phyloP scores from a whole-genome alignment of 257 asterid species.

The Petunia axillaris region DNA sequence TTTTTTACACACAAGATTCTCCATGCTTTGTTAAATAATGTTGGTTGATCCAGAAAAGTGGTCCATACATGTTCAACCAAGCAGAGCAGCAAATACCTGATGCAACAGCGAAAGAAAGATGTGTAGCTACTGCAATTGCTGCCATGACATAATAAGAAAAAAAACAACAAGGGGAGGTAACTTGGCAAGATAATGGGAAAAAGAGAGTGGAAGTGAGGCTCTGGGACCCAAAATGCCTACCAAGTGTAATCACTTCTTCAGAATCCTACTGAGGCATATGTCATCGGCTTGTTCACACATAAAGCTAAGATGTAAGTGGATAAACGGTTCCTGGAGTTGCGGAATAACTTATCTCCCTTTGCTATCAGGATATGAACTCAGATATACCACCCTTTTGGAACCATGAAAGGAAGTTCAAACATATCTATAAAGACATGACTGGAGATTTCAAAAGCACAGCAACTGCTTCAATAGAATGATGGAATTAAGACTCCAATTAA shows the following conservation, averaged over 20 bases:
- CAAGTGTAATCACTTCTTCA: constrained; percentile 18
- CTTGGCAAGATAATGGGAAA: not conserved
- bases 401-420: not conserved
- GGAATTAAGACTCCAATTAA: not conserved
- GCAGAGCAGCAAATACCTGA: not conserved
- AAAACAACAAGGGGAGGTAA: not conserved
- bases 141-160: not conserved
- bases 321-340: not conserved
- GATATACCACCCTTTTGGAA: constrained; percentile 29
- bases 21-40: not conserved
- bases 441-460: not conserved
- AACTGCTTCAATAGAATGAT: constrained; percentile 2
- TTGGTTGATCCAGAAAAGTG: not conserved
- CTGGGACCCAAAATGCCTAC: not conserved
- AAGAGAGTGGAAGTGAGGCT: not conserved
- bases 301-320: constrained; percentile 8
- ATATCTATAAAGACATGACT: not conserved
- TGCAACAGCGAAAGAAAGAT: not conserved
- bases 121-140: not conserved
- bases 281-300: constrained; percentile 30
- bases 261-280: constrained; percentile 33
- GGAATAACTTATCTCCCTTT: constrained; percentile 27
- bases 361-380: constrained; percentile 35
- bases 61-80: not conserved
- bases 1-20: not conserved